These are phyloP conservation scores for Zasmidium cellare DNA, from an alignment of 2,329 filamentous ascomycete genomes.

Conservation along the genomic window DNA sequence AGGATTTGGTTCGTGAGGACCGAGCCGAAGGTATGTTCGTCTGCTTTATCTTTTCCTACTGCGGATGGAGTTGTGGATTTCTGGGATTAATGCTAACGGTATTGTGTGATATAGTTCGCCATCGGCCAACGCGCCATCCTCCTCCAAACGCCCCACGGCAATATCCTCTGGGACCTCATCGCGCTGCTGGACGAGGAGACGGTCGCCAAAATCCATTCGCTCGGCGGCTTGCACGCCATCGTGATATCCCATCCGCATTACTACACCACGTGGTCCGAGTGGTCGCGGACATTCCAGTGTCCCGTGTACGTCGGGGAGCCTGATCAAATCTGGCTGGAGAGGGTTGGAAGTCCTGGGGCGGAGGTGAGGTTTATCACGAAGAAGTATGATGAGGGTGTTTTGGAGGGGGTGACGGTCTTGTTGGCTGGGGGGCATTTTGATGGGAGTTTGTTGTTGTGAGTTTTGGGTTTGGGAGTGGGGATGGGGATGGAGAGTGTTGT, in stretches of 20 bases:
- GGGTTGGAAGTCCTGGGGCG: constrained; percentile 38
- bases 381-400: constrained; percentile 19
- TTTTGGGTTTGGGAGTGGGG: constrained; percentile 55
- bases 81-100: too few species aligned
- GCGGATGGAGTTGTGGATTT: too few species aligned
- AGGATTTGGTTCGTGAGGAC: constrained; percentile 47
- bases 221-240: constrained; percentile 53
- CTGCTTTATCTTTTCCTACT: too few species aligned
- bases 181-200: constrained; percentile 67
- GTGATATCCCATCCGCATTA: constrained; percentile 69
- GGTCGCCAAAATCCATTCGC: constrained; percentile 35
- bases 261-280: constrained; percentile 72
- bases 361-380: constrained; percentile 48
- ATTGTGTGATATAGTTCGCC: too few species aligned
- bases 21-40: constrained; percentile 27
- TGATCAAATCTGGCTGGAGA: constrained; percentile 64
- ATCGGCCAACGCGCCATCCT: constrained; percentile 74
- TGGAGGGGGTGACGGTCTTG: constrained; percentile 55
- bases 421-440: constrained; percentile 78
- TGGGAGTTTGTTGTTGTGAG: constrained; percentile 62
- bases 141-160: constrained; percentile 63
- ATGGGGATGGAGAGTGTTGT: too few species aligned
- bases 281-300: constrained; percentile 67
- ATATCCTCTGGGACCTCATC: constrained; percentile 77
- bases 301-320: constrained; percentile 67